Evolutionary conservation across 352 stramenopile genomes (phyloP).

Genomic region (Globisporangium solare): DNA sequence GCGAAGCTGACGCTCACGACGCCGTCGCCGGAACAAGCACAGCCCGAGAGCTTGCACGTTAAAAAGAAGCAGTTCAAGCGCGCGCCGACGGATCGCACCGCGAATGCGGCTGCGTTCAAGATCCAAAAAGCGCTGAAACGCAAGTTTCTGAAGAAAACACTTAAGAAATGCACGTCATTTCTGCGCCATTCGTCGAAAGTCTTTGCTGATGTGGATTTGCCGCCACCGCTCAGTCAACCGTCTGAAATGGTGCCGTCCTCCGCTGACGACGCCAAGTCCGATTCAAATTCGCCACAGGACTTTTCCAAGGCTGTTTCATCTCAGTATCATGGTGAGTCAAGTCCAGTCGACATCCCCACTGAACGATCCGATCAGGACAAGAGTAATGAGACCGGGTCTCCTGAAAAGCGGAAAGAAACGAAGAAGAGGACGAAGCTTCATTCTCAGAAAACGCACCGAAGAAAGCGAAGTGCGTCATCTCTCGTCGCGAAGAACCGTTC

Average conservation of each 20-base stretch:
- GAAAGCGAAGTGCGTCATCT: not conserved
- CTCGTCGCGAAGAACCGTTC: not conserved
- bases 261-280: not conserved
- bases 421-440: not conserved
- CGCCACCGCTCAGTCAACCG: not conserved
- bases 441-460: not conserved
- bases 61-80: not conserved
- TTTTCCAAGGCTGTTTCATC: not conserved
- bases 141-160: slow-evolving; percentile 12
- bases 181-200: slow-evolving; percentile 15
- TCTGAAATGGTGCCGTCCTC: not conserved
- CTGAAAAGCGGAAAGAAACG: not conserved
- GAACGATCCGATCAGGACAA: not conserved
- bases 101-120: slow-evolving; percentile 2
- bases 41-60: not conserved
- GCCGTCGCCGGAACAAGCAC: not conserved
- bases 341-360: not conserved
- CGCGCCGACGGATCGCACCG: not conserved
- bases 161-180: slow-evolving; percentile 14
- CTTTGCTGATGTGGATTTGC: slow-evolving; percentile 9
- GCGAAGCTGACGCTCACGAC: not conserved
- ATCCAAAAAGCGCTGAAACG: slow-evolving; percentile 16
- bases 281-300: not conserved
- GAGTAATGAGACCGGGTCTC: not conserved
- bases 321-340: not conserved